A percentile compares a stretch with the other conserved stretches of the same genome.
These are phyloP conservation scores for Gentiana straminea DNA, from an alignment of 257 asterid genomes.

Conservation along the genomic window DNA sequence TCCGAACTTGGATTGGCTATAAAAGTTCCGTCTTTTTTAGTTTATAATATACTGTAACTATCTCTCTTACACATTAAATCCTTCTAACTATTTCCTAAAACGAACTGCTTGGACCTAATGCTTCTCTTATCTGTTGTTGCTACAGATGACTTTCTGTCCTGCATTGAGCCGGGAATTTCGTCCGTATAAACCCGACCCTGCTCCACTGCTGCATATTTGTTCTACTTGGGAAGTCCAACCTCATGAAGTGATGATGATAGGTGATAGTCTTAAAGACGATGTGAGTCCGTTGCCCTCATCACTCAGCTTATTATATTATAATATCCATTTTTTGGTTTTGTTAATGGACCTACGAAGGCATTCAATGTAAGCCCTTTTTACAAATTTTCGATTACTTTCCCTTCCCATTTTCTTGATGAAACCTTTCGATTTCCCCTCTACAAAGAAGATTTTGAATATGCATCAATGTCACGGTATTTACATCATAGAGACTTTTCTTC, in stretches of 20 bases:
- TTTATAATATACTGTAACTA: not conserved
- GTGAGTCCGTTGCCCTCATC: conserved; percentile 30
- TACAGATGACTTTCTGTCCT: conserved; percentile 75
- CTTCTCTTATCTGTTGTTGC: not conserved
- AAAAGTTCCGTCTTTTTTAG: not conserved
- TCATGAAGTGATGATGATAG: conserved; percentile 88
- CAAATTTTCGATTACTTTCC: too few relatives aligned
- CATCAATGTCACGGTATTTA: too few relatives aligned
- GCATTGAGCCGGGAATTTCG: conserved; percentile 88
- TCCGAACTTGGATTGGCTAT: not conserved
- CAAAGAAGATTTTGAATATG: too few relatives aligned
- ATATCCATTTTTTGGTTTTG: too few relatives aligned
- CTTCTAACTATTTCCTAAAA: not conserved
- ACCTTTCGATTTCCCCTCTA: too few relatives aligned
- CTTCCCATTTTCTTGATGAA: too few relatives aligned
- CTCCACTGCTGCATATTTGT: conserved; percentile 83
- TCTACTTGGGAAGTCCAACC: conserved; percentile 63
- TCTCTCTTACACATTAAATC: not conserved
- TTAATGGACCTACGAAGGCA: too few relatives aligned
- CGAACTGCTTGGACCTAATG: not conserved
- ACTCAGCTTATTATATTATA: too few relatives aligned
- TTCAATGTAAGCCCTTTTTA: too few relatives aligned
- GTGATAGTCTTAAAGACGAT: conserved; percentile 90
- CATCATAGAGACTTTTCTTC: too few relatives aligned
- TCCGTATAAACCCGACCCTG: conserved; percentile 92